Evolutionary conservation across 2,329 filamentous ascomycete species (phyloP).

Genomic region (Xylaria digitata): DNA sequence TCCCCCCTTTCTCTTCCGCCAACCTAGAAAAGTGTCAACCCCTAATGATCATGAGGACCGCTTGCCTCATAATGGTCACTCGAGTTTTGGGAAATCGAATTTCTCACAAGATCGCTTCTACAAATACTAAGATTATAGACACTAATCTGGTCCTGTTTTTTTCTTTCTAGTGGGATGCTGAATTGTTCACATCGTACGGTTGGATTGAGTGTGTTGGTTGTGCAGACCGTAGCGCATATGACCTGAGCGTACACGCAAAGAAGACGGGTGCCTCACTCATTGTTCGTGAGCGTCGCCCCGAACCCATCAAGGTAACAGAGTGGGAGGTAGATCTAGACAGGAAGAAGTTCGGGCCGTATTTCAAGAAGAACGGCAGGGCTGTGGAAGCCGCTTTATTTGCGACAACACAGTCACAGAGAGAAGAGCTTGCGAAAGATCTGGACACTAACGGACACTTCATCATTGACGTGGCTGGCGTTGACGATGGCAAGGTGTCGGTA

Average conservation of each 20-base stretch:
- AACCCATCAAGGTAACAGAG: conserved; percentile 84
- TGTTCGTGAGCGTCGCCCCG: conserved; percentile 82
- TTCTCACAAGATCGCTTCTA: neutral
- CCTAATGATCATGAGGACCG: neutral
- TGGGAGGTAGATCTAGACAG: conserved; percentile 90
- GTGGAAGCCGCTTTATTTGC: conserved; percentile 83
- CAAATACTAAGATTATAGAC: neutral
- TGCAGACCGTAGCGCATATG: conserved; percentile 94
- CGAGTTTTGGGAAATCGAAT: neutral
- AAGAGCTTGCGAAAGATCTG: conserved; percentile 80
- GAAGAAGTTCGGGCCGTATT: conserved; percentile 94
- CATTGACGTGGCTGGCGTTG: conserved; percentile 75
- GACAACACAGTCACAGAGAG: conserved; percentile 82
- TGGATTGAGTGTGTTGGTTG: conserved; percentile 99
- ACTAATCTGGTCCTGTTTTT: conserved; percentile 18
- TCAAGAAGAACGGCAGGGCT: conserved; percentile 92
- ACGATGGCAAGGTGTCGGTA: conserved; percentile 76
- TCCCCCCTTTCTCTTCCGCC: neutral
- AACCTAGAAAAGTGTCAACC: too few species aligned
- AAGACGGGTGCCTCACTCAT: conserved; percentile 88
- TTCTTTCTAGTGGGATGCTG: conserved; percentile 79
- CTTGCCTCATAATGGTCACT: neutral
- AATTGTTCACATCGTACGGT: conserved; percentile 89
- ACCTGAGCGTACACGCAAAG: conserved; percentile 90
- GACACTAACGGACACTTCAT: conserved; percentile 77